phyloP scores from a whole-genome alignment of 345 rosid species.

The Cochlearia excelsa region DNA sequence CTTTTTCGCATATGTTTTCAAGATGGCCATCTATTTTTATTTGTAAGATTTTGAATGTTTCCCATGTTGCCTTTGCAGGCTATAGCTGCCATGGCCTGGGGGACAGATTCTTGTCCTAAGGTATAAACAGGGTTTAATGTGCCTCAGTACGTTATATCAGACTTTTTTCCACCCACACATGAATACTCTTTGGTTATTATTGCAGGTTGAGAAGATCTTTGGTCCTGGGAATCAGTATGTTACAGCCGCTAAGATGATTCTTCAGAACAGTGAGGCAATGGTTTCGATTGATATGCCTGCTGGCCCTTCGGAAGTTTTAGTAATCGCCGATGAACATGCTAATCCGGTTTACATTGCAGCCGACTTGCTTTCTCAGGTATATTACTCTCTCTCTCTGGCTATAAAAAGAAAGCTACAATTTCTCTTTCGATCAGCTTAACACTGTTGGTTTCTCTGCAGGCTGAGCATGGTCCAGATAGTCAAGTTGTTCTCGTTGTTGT shows the following conservation, averaged over 20 bases:
- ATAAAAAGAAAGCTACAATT: background rate
- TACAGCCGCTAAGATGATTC: conserved; percentile 96
- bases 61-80: conserved; percentile 48
- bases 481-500: conserved; percentile 86
- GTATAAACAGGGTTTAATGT: conserved; percentile 32
- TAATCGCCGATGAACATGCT: conserved; percentile 81
- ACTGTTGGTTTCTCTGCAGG: conserved; percentile 45
- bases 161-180: background rate
- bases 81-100: conserved; percentile 97
- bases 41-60: conserved; percentile 6
- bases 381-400: background rate
- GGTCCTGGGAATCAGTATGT: conserved; percentile 97
- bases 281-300: conserved; percentile 99
- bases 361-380: conserved; percentile 92
- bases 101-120: conserved; percentile 93
- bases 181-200: conserved; percentile 14
- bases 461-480: conserved; percentile 98
- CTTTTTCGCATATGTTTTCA: background rate
- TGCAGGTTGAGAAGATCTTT: conserved; percentile 84
- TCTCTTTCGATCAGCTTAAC: background rate
- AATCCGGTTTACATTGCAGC: conserved; percentile 88
- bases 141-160: background rate
- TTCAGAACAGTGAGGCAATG: conserved; percentile 99
- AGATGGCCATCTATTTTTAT: background rate
- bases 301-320: conserved; percentile 96